Conservation (phyloP, 352 stramenopile species). For the Phytophthora cactorum region DNA sequence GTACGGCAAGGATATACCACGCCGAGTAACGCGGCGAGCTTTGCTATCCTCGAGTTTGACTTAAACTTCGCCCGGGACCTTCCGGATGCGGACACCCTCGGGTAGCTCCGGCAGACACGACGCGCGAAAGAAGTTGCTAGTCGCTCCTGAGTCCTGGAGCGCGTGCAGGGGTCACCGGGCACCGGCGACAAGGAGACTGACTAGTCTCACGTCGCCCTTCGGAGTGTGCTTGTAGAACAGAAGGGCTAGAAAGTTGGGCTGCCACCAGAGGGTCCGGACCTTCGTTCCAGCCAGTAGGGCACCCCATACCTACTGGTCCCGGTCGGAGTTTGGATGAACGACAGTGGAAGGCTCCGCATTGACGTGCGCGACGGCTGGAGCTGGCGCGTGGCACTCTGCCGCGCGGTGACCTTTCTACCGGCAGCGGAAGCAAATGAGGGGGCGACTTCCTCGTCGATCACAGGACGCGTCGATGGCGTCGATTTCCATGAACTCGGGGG, state of each 20-base stretch:
- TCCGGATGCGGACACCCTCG: not conserved
- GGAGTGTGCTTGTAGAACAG: slow-evolving; percentile 13
- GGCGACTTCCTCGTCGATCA: not conserved
- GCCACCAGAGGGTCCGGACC: not conserved
- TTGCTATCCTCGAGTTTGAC: no score
- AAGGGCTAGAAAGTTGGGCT: not conserved
- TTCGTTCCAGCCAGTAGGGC: slow-evolving; percentile 15
- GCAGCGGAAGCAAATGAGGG: not conserved
- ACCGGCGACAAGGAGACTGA: no score
- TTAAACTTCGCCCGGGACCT: no score
- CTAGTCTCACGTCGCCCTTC: no score
- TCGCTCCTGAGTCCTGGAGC: slow-evolving; percentile 30
- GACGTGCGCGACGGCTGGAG: not conserved
- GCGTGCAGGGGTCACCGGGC: slow-evolving; percentile 10
- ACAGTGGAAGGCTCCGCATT: no score
- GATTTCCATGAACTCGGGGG: not conserved
- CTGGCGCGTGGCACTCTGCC: not conserved
- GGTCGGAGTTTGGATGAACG: not conserved
- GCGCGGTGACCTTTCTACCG: not conserved
- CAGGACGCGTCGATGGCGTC: not conserved
- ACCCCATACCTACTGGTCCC: not conserved
- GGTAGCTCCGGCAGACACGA: not conserved
- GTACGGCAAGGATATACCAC: not conserved
- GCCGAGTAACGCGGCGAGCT: no score
- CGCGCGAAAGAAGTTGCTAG: slow-evolving; percentile 29